Base-by-base conservation (phyloP, 805 yeast species). In the Lachancea dasiensis region DNA sequence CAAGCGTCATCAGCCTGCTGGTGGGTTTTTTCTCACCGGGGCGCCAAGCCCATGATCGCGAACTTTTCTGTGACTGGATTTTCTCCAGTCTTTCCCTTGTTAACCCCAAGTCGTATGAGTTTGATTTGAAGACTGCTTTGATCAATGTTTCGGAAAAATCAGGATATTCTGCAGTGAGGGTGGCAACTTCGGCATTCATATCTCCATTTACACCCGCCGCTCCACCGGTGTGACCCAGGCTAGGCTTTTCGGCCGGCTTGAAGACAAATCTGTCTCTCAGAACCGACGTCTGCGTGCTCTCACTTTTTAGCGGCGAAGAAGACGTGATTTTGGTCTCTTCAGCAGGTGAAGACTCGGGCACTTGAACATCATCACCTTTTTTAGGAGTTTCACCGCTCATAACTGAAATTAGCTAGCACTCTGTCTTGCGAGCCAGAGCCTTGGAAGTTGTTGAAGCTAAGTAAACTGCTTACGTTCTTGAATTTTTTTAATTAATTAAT, bases 271-370 rank as follows among this genome's bases (percentile, higher is more conserved):
- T 61, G 39, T 69, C 73, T 23, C 68, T 52, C 33, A 72, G 50
- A 31, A 46, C 39, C 3, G 52, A 36, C 17, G 47, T 41, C 15
- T 41, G 32, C n/a, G 45, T 20, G 2, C 31, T 31, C 20, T 42
- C 35, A 21, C 25, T 38, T 13, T 56, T 51, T 23, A 57, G 37
- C 18, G 54, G 63, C 8, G 61, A 60, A 10, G 64, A 54, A 1
- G 62, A 52, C 17, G 47, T 38, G n/a, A 44, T 28, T 19, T 38
- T 44, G 24, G 35, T 11, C 3, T 38, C 35, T 4, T 44, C 41
- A 11, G 58, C 49, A 8, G 73, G 75, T 1, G 77, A 72, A 1
- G 78, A 71, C 39, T 65, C 70, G 2, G 74, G 77, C 4, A 73
- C 75, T 44, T 73, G 77, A 3, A 74, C 58, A 9, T 39, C 36